Conservation (phyloP, 352 stramenopile genomes). For the Phytophthora ohioensis region DNA sequence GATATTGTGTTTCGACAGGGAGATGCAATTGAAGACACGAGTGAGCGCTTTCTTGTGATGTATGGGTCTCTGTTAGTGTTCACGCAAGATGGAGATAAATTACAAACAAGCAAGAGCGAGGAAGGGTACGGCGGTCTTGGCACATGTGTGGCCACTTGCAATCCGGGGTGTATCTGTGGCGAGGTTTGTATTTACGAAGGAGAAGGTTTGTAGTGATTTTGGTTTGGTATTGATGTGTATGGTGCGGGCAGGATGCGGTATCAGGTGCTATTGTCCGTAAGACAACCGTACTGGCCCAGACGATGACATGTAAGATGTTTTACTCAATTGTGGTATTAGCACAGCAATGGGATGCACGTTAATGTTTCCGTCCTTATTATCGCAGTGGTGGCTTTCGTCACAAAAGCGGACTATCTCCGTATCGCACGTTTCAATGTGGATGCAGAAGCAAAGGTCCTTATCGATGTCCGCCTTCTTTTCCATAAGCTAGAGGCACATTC, state of each 20-base stretch:
- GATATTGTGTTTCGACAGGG: slow-evolving; percentile 57
- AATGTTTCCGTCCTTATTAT: background rate
- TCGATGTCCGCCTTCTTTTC: slow-evolving; percentile 3
- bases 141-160: slow-evolving; percentile 50
- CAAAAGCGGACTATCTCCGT: slow-evolving; percentile 49
- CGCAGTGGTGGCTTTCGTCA: slow-evolving; percentile 45
- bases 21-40: slow-evolving; percentile 44
- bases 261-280: slow-evolving; percentile 43
- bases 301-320: slow-evolving; percentile 45
- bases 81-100: slow-evolving; percentile 17
- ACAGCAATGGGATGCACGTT: background rate
- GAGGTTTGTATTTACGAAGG: slow-evolving; percentile 42
- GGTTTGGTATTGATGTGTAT: background rate
- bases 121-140: slow-evolving; percentile 18
- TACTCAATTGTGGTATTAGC: background rate
- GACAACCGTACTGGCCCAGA: slow-evolving; percentile 49
- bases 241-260: slow-evolving; percentile 41
- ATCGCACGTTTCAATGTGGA: slow-evolving; percentile 49
- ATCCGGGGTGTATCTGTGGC: slow-evolving; percentile 45
- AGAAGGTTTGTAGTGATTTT: background rate
- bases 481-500: background rate
- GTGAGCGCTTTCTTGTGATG: slow-evolving; percentile 53
- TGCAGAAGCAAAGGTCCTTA: slow-evolving; percentile 16
- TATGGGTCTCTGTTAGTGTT: slow-evolving; percentile 56
- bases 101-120: slow-evolving; percentile 12